A percentile compares a stretch with the other conserved stretches of the same genome.
Conservation (phyloP, 345 rosid species). For the Aquilaria yunnanensis region DNA sequence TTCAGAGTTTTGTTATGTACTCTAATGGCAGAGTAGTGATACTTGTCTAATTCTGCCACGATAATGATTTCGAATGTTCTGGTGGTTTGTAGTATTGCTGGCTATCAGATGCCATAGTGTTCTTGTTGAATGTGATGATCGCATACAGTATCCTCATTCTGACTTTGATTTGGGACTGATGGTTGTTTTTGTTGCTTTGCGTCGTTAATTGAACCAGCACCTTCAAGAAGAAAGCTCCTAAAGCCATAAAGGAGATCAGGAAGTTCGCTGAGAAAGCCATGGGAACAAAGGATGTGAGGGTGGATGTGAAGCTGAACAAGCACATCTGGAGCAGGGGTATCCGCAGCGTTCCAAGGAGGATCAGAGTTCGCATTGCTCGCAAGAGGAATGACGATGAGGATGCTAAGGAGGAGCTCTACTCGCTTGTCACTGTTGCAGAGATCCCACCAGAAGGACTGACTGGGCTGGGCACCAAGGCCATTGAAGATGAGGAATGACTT, state of each 20-base stretch:
- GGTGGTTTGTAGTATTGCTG: too few relatives aligned
- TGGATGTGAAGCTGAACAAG: conserved; percentile 56
- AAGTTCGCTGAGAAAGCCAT: conserved; percentile 55
- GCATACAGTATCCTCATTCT: too few relatives aligned
- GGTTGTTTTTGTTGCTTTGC: too few relatives aligned
- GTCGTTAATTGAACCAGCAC: conserved; percentile 26
- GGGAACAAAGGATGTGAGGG: conserved; percentile 44
- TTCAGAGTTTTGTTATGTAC: too few relatives aligned
- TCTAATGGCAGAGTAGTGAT: too few relatives aligned
- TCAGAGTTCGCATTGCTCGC: conserved; percentile 53
- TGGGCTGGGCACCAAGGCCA: conserved; percentile 54
- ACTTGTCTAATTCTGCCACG: too few relatives aligned
- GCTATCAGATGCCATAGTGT: too few relatives aligned
- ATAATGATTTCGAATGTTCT: too few relatives aligned
- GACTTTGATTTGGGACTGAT: too few relatives aligned
- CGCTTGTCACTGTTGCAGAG: conserved; percentile 54
- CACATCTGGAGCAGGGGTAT: conserved; percentile 67
- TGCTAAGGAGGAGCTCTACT: conserved; percentile 61
- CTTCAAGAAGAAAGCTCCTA: conserved; percentile 75
- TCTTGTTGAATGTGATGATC: too few relatives aligned
- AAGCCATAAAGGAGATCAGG: conserved; percentile 64
- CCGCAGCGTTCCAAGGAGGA: conserved; percentile 60
- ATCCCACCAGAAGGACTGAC: conserved; percentile 47
- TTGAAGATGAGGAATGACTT: conserved; percentile 55
- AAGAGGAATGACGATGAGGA: conserved; percentile 67